phyloP scores from a whole-genome alignment of 1,139 yeast genomes.

The Pichia sorboxylosa region DNA sequence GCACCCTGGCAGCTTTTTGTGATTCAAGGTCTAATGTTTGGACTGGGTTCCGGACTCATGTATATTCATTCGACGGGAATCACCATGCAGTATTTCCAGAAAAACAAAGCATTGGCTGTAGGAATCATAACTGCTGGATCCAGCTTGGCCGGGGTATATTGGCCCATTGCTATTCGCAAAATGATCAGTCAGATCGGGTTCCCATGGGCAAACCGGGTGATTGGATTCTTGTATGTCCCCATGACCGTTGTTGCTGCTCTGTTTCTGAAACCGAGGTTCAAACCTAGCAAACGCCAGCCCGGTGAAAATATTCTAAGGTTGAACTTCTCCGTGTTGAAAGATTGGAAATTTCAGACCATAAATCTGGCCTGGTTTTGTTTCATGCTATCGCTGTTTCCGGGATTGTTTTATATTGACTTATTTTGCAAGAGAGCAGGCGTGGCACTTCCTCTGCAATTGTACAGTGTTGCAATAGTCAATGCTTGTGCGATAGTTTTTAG shows the following conservation, averaged over 20 bases:
- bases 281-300: slow-evolving; percentile 16
- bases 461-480: slow-evolving; percentile 38
- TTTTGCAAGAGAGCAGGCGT: slow-evolving; percentile 27
- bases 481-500: slow-evolving; percentile 33
- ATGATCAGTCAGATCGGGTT: slow-evolving; percentile 33
- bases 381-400: slow-evolving; percentile 13
- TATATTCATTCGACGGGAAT: slow-evolving; percentile 33
- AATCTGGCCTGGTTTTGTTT: slow-evolving; percentile 17
- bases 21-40: slow-evolving; percentile 40
- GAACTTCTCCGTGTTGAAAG: slow-evolving; percentile 21
- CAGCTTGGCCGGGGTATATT: slow-evolving; percentile 51
- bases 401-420: slow-evolving; percentile 29
- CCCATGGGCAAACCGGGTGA: slow-evolving; percentile 39
- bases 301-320: slow-evolving; percentile 20
- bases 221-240: slow-evolving; percentile 33
- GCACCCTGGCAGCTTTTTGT: slow-evolving; percentile 39
- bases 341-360: slow-evolving; percentile 27
- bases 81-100: slow-evolving; percentile 43
- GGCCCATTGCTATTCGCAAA: slow-evolving; percentile 32
- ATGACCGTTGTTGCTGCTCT: slow-evolving; percentile 26
- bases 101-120: slow-evolving; percentile 42
- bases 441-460: slow-evolving; percentile 16
- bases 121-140: slow-evolving; percentile 52
- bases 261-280: slow-evolving; percentile 23
- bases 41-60: slow-evolving; percentile 37